Conservation (phyloP, 129 eudicot species). For the Mikania micrantha region DNA sequence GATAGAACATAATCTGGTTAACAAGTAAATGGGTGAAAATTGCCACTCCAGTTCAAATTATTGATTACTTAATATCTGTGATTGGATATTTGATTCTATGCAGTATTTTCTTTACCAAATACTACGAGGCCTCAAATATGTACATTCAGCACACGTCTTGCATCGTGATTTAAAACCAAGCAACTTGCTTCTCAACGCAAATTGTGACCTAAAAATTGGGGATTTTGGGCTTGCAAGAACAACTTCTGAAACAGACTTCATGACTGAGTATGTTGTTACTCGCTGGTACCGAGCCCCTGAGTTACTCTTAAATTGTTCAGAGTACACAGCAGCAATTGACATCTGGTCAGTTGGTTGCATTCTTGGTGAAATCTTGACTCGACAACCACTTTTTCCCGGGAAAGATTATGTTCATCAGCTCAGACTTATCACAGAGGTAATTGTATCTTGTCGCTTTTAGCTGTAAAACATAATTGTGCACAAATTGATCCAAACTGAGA, state of each 20-base stretch:
- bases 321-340: constrained; percentile 76
- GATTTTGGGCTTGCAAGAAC: constrained; percentile 58
- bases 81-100: not conserved
- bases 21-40: not conserved
- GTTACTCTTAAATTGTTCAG: constrained; percentile 77
- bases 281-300: constrained; percentile 87
- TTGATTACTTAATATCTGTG: not conserved
- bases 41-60: not conserved
- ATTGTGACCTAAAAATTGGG: constrained; percentile 50
- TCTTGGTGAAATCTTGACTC: constrained; percentile 63
- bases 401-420: constrained; percentile 81
- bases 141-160: constrained; percentile 54
- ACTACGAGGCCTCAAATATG: constrained; percentile 42
- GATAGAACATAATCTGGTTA: not conserved
- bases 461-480: not conserved
- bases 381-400: constrained; percentile 74
- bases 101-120: constrained; percentile 30
- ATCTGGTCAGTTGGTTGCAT: constrained; percentile 84
- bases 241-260: constrained; percentile 73
- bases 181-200: constrained; percentile 44
- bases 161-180: constrained; percentile 62
- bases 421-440: constrained; percentile 77
- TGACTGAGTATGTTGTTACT: constrained; percentile 83
- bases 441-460: not conserved
- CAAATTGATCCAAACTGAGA: not conserved